Base-by-base conservation (phyloP, 306 rosid species). In the Phaseolus lunatus region DNA sequence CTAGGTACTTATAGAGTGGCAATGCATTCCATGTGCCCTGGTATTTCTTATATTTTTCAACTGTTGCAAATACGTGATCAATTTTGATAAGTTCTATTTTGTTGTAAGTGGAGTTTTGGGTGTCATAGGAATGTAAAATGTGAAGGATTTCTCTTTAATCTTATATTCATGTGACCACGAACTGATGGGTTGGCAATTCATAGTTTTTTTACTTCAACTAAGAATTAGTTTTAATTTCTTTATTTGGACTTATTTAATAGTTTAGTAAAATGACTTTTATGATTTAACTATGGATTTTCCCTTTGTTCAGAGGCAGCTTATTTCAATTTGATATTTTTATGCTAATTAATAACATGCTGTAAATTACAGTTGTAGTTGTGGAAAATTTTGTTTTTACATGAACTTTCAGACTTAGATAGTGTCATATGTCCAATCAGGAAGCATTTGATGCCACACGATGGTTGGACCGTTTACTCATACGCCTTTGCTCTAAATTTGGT, bases 391-490 rank as follows among this genome's bases (percentile, higher is more conserved):
- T 65, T 24, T 72, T 73, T 39, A 37, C 14, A 1, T 41, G 2
- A 41, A 23, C 23, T 47, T 49, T 26, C 50, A 48, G 27, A 11
- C 62, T 68, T 14, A 64, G 44, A 65, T 68, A 64, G 72, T 52
- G 9, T 76, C 20, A 19, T 31, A 24, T 75, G 78, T 79, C 78
- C 62, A 72, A 78, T 70, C 83, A 93, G 97, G 97, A 93, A 70
- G 88, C 89, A 16, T 93, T 93, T 81, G 97, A 93, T 79, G 90
- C 96, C 35, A 89, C 91, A 33, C 76, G 97, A 65, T 93, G 97
- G 97, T 87, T 93, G 90, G 97, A 93, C 77, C 87, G 96, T 61
- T 74, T 86, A 72, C 92, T 93, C 16, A 93, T 93, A 80, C 97
- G 94, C 48, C 92, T 93, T 54, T 93, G 96, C 83, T 88, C 96